These are phyloP conservation scores for Coemansia sp. DNA, from an alignment of 192 early-diverging fungal species.

Conservation along the genomic window DNA sequence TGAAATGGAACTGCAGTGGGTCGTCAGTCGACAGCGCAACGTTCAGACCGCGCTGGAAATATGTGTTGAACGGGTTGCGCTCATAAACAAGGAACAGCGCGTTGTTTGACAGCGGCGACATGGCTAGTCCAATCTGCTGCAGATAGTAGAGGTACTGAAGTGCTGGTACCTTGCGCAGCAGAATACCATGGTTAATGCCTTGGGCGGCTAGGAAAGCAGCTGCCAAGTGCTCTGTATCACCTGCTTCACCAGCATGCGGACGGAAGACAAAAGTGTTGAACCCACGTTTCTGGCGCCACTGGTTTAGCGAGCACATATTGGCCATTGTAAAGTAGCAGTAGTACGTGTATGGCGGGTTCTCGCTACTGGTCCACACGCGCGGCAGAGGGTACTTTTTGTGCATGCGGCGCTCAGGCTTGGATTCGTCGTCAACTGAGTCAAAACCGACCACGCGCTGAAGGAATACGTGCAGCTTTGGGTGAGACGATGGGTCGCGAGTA, in stretches of 20 bases:
- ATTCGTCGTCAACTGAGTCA: conserved; percentile 94
- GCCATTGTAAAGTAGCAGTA: conserved; percentile 91
- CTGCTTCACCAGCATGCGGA: conserved; percentile 95
- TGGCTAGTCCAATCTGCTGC: conserved; percentile 93
- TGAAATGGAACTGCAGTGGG: conserved; percentile 95
- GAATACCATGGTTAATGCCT: conserved; percentile 89
- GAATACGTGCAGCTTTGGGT: conserved; percentile 91
- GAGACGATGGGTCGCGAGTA: conserved; percentile 74
- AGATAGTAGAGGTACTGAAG: conserved; percentile 94
- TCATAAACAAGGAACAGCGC: conserved; percentile 92
- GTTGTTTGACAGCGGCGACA: conserved; percentile 97
- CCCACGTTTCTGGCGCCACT: conserved; percentile 65
- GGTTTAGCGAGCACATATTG: conserved; percentile 80
- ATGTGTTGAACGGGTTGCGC: conserved; percentile 85
- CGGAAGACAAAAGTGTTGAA: conserved; percentile 94
- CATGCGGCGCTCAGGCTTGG: conserved; percentile 77
- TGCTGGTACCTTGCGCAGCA: conserved; percentile 89
- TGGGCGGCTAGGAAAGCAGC: conserved; percentile 84
- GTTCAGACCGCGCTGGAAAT: conserved; percentile 92
- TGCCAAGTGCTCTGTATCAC: conserved; percentile 91
- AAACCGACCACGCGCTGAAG: conserved; percentile 93
- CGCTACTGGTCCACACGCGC: conserved; percentile 52
- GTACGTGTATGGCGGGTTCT: conserved; percentile 93
- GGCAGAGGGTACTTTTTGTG: conserved; percentile 80
- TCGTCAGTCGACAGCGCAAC: conserved; percentile 93